Base-by-base conservation (phyloP, 176 grass and related monocot species). In the Avena eriantha region DNA sequence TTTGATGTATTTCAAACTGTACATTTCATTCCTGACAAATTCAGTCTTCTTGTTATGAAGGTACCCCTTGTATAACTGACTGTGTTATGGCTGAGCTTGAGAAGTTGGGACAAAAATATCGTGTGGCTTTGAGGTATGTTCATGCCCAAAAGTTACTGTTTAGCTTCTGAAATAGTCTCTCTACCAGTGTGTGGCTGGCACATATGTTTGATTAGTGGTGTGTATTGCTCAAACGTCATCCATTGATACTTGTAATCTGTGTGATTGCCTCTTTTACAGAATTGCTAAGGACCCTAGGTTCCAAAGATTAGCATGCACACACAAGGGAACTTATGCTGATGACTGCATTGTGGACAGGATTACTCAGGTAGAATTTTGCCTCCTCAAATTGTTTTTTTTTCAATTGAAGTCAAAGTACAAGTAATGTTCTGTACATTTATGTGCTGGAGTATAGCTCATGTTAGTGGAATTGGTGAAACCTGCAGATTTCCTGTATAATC, bases 41-140 rank as follows among this genome's bases (percentile, higher is more conserved):
- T 78, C 22, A 76, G 23, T 14, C 75, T 3, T 46, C 64, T 74
- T 90, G 8, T 68, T 86, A 41, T 92, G 34, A 79, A 98, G 93
- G 96, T 45, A 98, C 96, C 50, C 96, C 96, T 5, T 98, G 93
- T 46, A 92, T 98, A 72, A 98, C 93, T 17, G 93, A 98, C 34
- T 95, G 93, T 86, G 96, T 98, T 60, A 98, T 98, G 93, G 93
- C 96, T 61, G 93, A 98, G 86, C 90, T 98, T 83, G 93, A 98
- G 85, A 98, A 98, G 58, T 85, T 98, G 54, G 91, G 93, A 83
- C 93, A 98, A 78, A 98, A 98, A 47, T 98, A 98, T 61, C 93
- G 91, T 70, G 92, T 98, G 35, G 96, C 96, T 87, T 83, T 98
- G 82, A 95, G 90, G 96, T 98, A 8, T 56, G 36, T 33, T 90